Evolutionary conservation across 306 rosid species (phyloP), one percentile per base, ranked within the genome.

Genomic region (peach (Prunus persica)): DNA sequence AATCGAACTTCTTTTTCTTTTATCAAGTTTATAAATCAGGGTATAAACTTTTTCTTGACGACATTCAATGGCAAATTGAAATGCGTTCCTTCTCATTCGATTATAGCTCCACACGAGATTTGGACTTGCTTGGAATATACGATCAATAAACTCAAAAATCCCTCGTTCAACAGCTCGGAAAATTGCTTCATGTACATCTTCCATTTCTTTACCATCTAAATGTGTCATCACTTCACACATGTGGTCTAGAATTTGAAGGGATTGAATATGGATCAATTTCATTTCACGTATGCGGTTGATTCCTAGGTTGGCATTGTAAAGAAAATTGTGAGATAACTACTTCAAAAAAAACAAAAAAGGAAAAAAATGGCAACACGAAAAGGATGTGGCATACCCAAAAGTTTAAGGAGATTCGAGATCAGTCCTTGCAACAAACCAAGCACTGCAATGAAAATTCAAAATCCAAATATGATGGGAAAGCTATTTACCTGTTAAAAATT

Each of bases 61-160:
- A 34, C 38, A 34, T 5, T 34, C 38, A 34, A 34, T 34, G 38
- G 38, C 38, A 34, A 14, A 4, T 18, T 8, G 54, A 14, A 72
- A 64, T 1, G 7, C 38, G 51, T 3, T 14, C 18, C 27, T 43
- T 0, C 0, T 0, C 4, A 2, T 2, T 15, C 0, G 0, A 11
- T 12, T 3, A 0, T 0, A 0, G 0, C 11, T 34, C 63, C 11
- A 2, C 8, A 30, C 1, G 1, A 58, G 3, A 0, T 51, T 11
- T 1, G 10, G 24, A 43, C 15, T 50, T 6, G 45, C 34, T 20
- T 61, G 30, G 24, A 16, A 2, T 50, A 54, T 0, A 12, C 30
- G n/a, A 22, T 0, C 3, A 51, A 77, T 1, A n/a, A 73, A 2
- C 38, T 68, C 67, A 50, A 27, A 2, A 15, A 34, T 60, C 7